Evolutionary conservation across 306 rosid species (phyloP).

Genomic region (cucumber (Cucumis sativus)): DNA sequence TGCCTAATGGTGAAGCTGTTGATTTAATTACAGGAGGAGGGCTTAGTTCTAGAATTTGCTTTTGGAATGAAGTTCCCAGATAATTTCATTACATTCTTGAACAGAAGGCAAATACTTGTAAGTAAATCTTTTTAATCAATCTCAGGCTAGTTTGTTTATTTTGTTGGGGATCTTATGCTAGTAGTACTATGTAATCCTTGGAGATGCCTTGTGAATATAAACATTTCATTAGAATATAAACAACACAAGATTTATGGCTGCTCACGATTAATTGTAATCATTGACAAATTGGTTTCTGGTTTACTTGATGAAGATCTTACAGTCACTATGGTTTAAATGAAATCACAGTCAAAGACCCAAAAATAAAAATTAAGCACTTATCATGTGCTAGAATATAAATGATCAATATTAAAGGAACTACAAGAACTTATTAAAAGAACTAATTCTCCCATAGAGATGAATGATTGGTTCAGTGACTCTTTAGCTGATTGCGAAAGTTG

Average conservation of each 20-base stretch:
- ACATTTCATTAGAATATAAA: slow-evolving; percentile 8
- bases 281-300: neutral
- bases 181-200: slow-evolving; percentile 29
- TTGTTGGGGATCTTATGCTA: slow-evolving; percentile 29
- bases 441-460: slow-evolving; percentile 16
- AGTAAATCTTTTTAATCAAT: slow-evolving; percentile 49
- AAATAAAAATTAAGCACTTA: neutral
- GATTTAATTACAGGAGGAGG: slow-evolving; percentile 23
- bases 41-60: slow-evolving; percentile 12
- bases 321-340: neutral
- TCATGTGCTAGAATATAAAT: neutral
- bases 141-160: slow-evolving; percentile 26
- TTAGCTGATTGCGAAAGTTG: slow-evolving; percentile 43
- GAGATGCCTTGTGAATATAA: slow-evolving; percentile 50
- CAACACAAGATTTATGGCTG: neutral
- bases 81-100: slow-evolving; percentile 37
- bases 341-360: neutral
- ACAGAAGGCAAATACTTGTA: slow-evolving; percentile 37
- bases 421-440: neutral
- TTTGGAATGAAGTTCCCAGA: slow-evolving; percentile 42
- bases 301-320: no score
- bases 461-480: slow-evolving; percentile 24
- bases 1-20: slow-evolving; percentile 9
- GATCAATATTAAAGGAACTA: neutral
- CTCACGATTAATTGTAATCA: neutral